phyloP scores from a whole-genome alignment of 768 basidiomycete genomes.

The Calocybe gangraenosa region DNA sequence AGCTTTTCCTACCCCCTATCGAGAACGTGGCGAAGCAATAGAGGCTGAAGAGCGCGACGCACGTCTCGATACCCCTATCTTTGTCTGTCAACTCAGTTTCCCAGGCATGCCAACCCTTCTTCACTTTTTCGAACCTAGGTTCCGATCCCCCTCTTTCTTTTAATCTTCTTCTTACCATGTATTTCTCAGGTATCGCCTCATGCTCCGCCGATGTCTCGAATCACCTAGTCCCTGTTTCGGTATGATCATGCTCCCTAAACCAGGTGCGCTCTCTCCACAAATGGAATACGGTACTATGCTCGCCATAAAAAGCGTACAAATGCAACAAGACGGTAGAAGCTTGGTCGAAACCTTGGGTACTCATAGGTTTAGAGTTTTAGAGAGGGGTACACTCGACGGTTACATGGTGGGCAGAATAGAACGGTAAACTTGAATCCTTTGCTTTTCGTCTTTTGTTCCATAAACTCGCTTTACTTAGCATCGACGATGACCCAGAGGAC shows the following conservation, averaged over 20 bases:
- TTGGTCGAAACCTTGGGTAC: conserved; percentile 65
- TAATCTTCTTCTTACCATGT: too few species aligned
- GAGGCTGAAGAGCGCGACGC: conserved; percentile 75
- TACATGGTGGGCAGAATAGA: conserved; percentile 87
- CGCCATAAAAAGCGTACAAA: conserved; percentile 80
- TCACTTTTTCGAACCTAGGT: conserved; percentile 92
- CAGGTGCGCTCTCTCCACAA: conserved; percentile 33
- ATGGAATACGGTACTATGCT: conserved; percentile 92
- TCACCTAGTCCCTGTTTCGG: conserved; percentile 77
- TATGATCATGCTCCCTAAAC: conserved; percentile 75
- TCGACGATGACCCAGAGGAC: conserved; percentile 29
- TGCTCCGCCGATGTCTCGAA: conserved; percentile 94
- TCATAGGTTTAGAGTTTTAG: conserved; percentile 81
- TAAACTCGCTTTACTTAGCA: conserved; percentile 10
- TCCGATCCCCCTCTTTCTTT: too few species aligned
- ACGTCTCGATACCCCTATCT: conserved; percentile 85
- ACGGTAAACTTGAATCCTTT: conserved; percentile 26
- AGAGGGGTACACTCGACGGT: conserved; percentile 81
- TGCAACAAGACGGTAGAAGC: conserved; percentile 86
- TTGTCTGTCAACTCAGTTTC: conserved; percentile 86
- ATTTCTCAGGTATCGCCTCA: conserved; percentile 91
- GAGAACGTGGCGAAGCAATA: conserved; percentile 57
- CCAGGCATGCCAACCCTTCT: conserved; percentile 87
- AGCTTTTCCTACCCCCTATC: conserved; percentile 62
- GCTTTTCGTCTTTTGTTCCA: neutral